phyloP scores from a whole-genome alignment of 441 rosid genomes.

The Erodium trifolium region DNA sequence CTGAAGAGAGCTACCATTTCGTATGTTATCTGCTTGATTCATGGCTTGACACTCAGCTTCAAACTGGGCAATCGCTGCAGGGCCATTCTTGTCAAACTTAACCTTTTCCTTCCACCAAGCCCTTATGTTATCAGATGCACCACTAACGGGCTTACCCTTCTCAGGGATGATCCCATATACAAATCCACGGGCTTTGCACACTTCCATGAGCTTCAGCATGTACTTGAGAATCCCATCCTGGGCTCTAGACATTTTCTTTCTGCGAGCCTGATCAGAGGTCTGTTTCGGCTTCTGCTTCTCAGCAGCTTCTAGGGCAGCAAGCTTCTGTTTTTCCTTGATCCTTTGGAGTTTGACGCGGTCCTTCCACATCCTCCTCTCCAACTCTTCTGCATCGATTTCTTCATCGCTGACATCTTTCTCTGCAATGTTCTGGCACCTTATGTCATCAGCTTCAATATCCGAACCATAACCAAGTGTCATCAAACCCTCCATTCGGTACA shows the following conservation, averaged over 20 bases:
- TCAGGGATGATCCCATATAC: conserved; percentile 75
- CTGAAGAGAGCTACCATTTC: conserved; percentile 59
- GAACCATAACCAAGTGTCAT: conserved; percentile 39
- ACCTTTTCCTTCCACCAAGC: conserved; percentile 99
- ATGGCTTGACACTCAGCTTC: conserved; percentile 73
- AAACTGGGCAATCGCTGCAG: conserved; percentile 81
- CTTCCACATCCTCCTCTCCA: conserved; percentile 95
- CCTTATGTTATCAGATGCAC: conserved; percentile 86
- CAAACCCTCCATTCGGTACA: conserved; percentile 18
- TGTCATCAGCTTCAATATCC: conserved; percentile 64
- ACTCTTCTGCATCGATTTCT: conserved; percentile 78
- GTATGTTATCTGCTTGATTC: conserved; percentile 44
- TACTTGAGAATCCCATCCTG: conserved; percentile 98
- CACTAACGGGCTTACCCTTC: conserved; percentile 91
- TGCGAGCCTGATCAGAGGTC: conserved; percentile 75
- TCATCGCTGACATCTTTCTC: conserved; percentile 99
- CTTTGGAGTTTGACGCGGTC: conserved; percentile 79
- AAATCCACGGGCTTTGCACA: conserved; percentile 52
- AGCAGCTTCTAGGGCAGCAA: conserved; percentile 51
- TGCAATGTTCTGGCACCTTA: conserved; percentile 61
- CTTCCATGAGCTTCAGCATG: conserved; percentile 97
- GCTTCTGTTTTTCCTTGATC: conserved; percentile 64
- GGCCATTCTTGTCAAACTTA: conserved; percentile 94
- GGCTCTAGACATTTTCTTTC: conserved; percentile 99
- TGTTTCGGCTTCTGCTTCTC: conserved; percentile 66